Percentiles rank a stretch among this genome's conserved stretches.
phyloP scores from a whole-genome alignment of 2,329 filamentous ascomycete genomes.

The Talaromyces funiculosus region DNA sequence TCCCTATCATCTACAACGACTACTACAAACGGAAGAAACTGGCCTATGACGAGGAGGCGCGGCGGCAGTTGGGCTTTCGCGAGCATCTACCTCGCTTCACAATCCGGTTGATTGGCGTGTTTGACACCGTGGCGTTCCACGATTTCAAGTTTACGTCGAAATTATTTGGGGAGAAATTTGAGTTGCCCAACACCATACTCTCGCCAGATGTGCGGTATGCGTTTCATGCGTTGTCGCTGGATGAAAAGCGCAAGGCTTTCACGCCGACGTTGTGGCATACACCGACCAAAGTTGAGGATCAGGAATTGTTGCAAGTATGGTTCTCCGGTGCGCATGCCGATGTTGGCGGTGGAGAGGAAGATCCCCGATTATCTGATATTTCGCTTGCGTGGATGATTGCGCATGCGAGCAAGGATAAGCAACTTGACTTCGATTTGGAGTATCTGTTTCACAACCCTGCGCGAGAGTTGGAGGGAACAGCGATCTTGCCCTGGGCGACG shows the following conservation, averaged over 20 bases:
- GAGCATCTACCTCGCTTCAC: conserved; percentile 17
- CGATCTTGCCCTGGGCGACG: conserved; percentile 17
- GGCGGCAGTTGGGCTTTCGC: conserved; percentile 17
- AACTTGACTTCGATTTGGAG: conserved; percentile 19
- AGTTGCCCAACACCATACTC: conserved; percentile 38
- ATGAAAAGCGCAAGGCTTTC: conserved; percentile 39
- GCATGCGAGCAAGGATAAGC: conserved; percentile 29
- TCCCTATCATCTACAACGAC: conserved; percentile 21
- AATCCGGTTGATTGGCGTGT: conserved; percentile 42
- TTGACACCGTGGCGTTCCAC: conserved; percentile 39
- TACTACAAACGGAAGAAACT: conserved; percentile 21
- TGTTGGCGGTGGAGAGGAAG: conserved; percentile 42
- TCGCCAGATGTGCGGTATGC: conserved; percentile 37
- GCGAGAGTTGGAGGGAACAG: not conserved
- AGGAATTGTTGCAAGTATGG: conserved; percentile 43
- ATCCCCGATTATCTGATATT: conserved; percentile 43
- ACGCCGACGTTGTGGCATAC: conserved; percentile 41
- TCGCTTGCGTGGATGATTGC: conserved; percentile 55
- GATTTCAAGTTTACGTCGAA: conserved; percentile 15
- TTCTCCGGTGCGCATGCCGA: conserved; percentile 45
- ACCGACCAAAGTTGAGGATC: conserved; percentile 35
- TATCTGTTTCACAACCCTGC: conserved; percentile 19
- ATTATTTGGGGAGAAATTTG: conserved; percentile 19
- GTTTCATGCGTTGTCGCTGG: conserved; percentile 42
- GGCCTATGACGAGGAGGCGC: not conserved